Evolutionary conservation across 129 eudicot genomes (phyloP).

Genomic region (Tagetes erecta): DNA sequence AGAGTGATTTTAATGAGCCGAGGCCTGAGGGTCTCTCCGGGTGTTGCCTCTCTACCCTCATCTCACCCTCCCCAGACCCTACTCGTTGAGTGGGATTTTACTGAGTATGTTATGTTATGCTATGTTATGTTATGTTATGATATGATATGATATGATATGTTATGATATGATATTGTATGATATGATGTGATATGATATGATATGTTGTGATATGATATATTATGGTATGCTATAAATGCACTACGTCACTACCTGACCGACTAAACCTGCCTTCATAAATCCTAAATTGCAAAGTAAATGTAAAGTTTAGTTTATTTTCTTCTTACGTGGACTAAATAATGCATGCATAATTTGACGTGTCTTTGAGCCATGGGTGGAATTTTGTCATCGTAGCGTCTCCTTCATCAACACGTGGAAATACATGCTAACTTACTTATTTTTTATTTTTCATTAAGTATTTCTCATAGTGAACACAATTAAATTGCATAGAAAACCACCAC

Average conservation of each 20-base stretch:
- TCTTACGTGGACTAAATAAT: neutral
- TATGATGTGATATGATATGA: too few relatives aligned
- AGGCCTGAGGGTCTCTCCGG: too few relatives aligned
- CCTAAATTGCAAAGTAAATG: constrained; percentile 7
- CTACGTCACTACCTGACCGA: constrained; percentile 3
- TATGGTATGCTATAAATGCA: neutral
- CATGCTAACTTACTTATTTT: neutral
- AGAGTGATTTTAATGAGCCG: too few relatives aligned
- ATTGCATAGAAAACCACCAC: neutral
- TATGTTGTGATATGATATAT: too few relatives aligned
- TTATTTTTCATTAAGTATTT: constrained; percentile 9
- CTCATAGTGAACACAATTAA: constrained; percentile 11
- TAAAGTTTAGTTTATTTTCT: neutral
- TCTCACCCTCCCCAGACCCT: too few relatives aligned
- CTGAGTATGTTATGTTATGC: too few relatives aligned
- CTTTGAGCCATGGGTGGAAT: constrained; percentile 16
- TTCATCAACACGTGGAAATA: neutral
- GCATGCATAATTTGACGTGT: neutral
- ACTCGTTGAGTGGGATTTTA: too few relatives aligned
- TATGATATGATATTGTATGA: too few relatives aligned
- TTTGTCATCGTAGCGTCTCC: neutral
- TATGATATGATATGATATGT: too few relatives aligned
- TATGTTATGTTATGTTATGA: too few relatives aligned
- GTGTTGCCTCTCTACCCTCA: too few relatives aligned
- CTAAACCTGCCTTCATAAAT: constrained; percentile 9